Conservation (phyloP, 2,329 filamentous ascomycete species). For the Cercospora beticola region DNA sequence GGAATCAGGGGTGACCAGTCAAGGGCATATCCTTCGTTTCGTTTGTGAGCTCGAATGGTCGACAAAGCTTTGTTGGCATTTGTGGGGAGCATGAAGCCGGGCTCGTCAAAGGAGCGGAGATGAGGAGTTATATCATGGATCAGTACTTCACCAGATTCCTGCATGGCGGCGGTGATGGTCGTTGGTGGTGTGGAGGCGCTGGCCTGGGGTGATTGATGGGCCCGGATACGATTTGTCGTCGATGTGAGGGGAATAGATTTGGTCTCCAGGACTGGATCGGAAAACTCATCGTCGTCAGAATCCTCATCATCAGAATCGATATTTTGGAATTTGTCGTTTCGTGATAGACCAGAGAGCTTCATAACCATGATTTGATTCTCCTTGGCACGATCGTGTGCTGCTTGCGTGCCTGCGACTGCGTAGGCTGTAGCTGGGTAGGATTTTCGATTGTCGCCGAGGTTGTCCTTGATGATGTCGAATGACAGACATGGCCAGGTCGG, state of each 20-base stretch:
- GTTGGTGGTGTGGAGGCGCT: constrained; percentile 71
- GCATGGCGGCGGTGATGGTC: constrained; percentile 87
- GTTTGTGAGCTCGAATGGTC: constrained; percentile 86
- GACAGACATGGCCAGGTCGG: constrained; percentile 97
- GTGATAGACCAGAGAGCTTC: constrained; percentile 89
- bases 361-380: constrained; percentile 95
- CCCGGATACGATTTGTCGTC: constrained; percentile 90
- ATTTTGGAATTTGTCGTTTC: constrained; percentile 73
- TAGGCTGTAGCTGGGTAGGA: constrained; percentile 96
- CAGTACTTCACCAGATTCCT: constrained; percentile 81
- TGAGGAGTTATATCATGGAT: constrained; percentile 95
- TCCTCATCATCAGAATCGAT: constrained; percentile 65
- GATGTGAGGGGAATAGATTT: constrained; percentile 81
- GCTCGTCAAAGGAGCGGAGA: constrained; percentile 83
- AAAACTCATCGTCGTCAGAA: constrained; percentile 67
- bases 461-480: constrained; percentile 86
- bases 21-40: constrained; percentile 85
- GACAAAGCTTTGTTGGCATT: constrained; percentile 85
- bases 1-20: constrained; percentile 88
- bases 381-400: constrained; percentile 68
- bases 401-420: constrained; percentile 91
- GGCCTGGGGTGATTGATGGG: constrained; percentile 72
- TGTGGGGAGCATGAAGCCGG: constrained; percentile 74
- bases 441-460: constrained; percentile 82
- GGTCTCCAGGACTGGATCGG: constrained; percentile 91